Evolutionary conservation across 441 rosid species (phyloP), one percentile per base, ranked within the genome.

Genomic region (Euphorbia corollata): DNA sequence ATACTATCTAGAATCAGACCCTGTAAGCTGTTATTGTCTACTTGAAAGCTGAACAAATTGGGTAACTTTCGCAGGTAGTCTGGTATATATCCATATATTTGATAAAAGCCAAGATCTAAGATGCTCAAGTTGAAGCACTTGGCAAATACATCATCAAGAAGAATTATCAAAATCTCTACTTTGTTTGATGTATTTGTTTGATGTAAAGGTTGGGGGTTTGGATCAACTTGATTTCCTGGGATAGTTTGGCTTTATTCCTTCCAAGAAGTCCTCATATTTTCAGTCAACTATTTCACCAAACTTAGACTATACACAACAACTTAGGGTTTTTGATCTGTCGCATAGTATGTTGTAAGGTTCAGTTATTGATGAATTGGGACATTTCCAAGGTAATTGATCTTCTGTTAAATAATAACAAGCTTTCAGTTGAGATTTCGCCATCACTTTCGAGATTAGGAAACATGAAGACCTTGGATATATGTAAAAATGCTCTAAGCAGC

Each of bases 281-380:
- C 87, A 71, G 50, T 82, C 87, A 70, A 73, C 61, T 1, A 81
- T 75, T 36, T 82, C 91, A 66, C 99, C 96, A 24, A n/a, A n/a
- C n/a, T 63, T 73, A 63, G 88, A 87, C 82, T 94, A 85, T 64
- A 59, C 87, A 76, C 99, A 94, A 77, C 99, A 94, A 78, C 92
- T 74, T 61, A 97, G 99, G 38, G 77, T 85, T 13, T 85, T 79
- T 65, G 97, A 91, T 82, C 80, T 94, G 74, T 91, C 99, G 0
- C 56, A 89, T 58, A 94, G 91, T 68, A 73, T 61, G 58, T 59
- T 91, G 78, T 80, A 89, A 9, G 97, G 99, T 55, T 45, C 80
- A 0, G 75, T 94, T 61, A 97, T 97, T 50, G 75, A 75, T 55
- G 92, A 86, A 62, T 59, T 94, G 53, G 97, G 96, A 78, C 53